phyloP scores from a whole-genome alignment of 805 yeast genomes.

The Nakazawaea anatomiae region DNA sequence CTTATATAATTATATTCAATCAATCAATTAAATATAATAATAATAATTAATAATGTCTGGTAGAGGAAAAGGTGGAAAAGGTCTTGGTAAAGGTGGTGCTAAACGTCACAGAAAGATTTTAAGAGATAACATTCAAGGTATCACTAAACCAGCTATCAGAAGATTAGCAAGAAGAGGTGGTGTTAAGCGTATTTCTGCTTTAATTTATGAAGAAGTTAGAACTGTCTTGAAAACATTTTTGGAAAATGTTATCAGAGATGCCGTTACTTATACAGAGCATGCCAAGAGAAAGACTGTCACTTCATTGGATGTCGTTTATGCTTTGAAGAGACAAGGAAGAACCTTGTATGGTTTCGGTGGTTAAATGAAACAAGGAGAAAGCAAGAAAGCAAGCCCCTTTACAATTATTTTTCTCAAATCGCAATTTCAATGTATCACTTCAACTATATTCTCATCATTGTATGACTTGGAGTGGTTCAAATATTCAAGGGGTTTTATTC shows the following conservation, averaged over 20 bases:
- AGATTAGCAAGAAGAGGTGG: slow-evolving; percentile 99
- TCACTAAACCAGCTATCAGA: slow-evolving; percentile 99
- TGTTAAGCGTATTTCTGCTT: slow-evolving; percentile 99
- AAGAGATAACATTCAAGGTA: slow-evolving; percentile 99
- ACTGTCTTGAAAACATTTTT: slow-evolving; percentile 92
- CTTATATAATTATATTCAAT: slow-evolving; percentile 9
- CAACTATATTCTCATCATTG: too few relatives aligned
- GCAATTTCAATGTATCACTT: too few relatives aligned
- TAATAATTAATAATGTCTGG: slow-evolving; percentile 70
- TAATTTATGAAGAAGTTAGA: slow-evolving; percentile 98
- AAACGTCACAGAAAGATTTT: slow-evolving; percentile 99
- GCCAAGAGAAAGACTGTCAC: slow-evolving; percentile 99
- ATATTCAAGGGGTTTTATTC: too few relatives aligned
- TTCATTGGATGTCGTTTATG: slow-evolving; percentile 96
- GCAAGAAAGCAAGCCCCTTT: too few relatives aligned
- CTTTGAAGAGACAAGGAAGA: slow-evolving; percentile 99
- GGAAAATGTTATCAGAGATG: slow-evolving; percentile 97
- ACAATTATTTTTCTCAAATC: too few relatives aligned
- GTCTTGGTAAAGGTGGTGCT: slow-evolving; percentile 99
- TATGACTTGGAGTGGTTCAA: too few relatives aligned
- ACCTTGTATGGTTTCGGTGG: slow-evolving; percentile 99
- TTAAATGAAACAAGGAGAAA: slow-evolving; percentile 39
- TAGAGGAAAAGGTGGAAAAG: slow-evolving; percentile 99
- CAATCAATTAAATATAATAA: slow-evolving; percentile 11
- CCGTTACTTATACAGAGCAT: slow-evolving; percentile 99